Base-by-base conservation (phyloP, 441 rosid genomes). In the Mallotus japonicus region DNA sequence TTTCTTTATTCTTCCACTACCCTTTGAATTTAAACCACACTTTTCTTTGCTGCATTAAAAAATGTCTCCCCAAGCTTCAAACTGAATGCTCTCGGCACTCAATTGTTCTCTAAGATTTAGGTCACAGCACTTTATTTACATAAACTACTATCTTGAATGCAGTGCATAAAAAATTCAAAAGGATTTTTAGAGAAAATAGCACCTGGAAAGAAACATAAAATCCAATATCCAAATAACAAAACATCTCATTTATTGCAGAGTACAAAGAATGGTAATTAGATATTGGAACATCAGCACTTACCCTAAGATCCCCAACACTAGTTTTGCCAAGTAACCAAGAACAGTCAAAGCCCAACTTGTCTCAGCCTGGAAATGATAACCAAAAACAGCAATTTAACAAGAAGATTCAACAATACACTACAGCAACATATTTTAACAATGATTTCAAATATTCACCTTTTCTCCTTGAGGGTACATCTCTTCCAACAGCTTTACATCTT, bases 381-480 rank as follows among this genome's bases (percentile, higher is more conserved):
- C 53, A 79, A 62, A 65, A 65, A 75, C 44, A 67, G 51, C 65
- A 83, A 67, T 15, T n/a, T n/a, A 59, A 59, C 42, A 40, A 57
- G 17, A 28, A 44, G 19, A 46, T 50, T 46, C 46, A 49, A 57
- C 10, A 28, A 67, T 44, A 49, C 19, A 46, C 50, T 22, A 68
- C n/a, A 51, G 50, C 70, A 51, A 62, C 14, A 62, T 22, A 54
- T 9, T 19, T 50, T 64, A 32, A 46, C 65, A 58, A 47, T 16
- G 37, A 51, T 44, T 61, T 68, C 65, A 37, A 40, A 68, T 50
- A 71, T 61, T 65, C 76, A 96, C 99, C 97, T 90, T 85, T 82
- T 96, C 99, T 80, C 99, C 99, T 86, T 96, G 99, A 74, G 99
- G 99, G 71, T 96, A 96, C 90, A 92, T 81, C 85, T 96, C 99